Base-by-base conservation (phyloP, 169 alveolate genomes). In the Eimeria nieschulzi region DNA sequence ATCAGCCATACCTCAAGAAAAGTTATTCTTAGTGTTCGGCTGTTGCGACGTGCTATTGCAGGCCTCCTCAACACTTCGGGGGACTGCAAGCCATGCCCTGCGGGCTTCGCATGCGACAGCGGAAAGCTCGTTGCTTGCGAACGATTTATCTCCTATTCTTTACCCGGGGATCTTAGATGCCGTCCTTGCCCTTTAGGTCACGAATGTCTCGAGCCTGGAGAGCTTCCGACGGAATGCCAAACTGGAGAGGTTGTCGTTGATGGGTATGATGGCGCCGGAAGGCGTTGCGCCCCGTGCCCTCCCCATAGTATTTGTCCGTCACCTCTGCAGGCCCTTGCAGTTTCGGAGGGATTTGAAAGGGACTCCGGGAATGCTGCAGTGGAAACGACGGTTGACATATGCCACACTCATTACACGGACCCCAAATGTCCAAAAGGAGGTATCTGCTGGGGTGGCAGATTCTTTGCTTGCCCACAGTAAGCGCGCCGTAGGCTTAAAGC, bases 351-450 rank as follows among this genome's bases (percentile, higher is more conserved):
- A 51, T n/a, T 7, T 19, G 71, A 46, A 53, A 76, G 85, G 13
- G 85, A 76, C 70, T 39, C 85, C 33, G 46, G 8, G 13, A 76
- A n/a, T 19, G 54, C 85, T 8, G n/a, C 51, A 0, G 8, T 46
- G n/a, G 46, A 46, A 51, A 9, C 51, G 33, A 64, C 85, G 17
- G 17, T 76, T 10, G 85, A 46, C n/a, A 15, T 19, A 33, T 76
- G 85, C 70, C 85, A 76, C 70, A 17, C 85, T 19, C 68, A 76
- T n/a, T 15, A 10, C 9, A 51, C 85, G 21, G 85, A 76, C 85
- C 85, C 85, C 68, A 53, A 46, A 5, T 76, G 85, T n/a, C 85
- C 85, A 7, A n/a, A 46, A 19, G 85, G 85, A 5, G 85, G 85
- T 19, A 54, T 76, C 85, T 76, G 85, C 70, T 76, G 85, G 85